Evolutionary conservation across 495 filamentous ascomycete species (phyloP).

Genomic region (Hypoxylon rickii): DNA sequence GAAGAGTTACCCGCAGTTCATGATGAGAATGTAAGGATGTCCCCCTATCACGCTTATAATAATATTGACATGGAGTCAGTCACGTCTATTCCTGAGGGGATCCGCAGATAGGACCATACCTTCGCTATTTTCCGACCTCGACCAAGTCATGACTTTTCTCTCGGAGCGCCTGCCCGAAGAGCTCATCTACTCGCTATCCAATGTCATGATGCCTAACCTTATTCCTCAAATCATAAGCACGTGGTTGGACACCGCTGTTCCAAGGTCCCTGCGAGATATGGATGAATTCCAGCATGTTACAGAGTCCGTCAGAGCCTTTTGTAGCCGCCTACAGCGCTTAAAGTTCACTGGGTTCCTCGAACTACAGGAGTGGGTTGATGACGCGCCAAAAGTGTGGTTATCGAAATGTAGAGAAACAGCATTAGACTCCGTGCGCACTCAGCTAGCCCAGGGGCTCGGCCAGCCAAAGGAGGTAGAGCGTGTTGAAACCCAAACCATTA

Average conservation of each 20-base stretch:
- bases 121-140: conserved; percentile 63
- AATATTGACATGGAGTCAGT: conserved; percentile 39
- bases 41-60: neutral
- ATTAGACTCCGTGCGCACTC: conserved; percentile 71
- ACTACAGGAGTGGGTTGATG: conserved; percentile 78
- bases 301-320: conserved; percentile 64
- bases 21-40: conserved; percentile 49
- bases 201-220: conserved; percentile 67
- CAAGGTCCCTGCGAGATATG: conserved; percentile 70
- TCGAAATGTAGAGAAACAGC: conserved; percentile 78
- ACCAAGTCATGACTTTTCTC: conserved; percentile 66
- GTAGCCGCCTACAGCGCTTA: conserved; percentile 60
- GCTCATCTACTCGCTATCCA: conserved; percentile 64
- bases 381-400: conserved; percentile 81
- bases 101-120: conserved; percentile 46
- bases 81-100: conserved; percentile 37
- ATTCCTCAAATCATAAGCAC: conserved; percentile 66
- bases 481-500: conserved; percentile 80
- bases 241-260: conserved; percentile 79
- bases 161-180: conserved; percentile 65
- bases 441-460: conserved; percentile 66
- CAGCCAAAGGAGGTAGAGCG: conserved; percentile 72
- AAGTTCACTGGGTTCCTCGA: conserved; percentile 71
- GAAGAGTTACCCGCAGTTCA: conserved; percentile 39
- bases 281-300: conserved; percentile 69